phyloP scores from a whole-genome alignment of 148 eudicot genomes.

The Diospyros lotus region DNA sequence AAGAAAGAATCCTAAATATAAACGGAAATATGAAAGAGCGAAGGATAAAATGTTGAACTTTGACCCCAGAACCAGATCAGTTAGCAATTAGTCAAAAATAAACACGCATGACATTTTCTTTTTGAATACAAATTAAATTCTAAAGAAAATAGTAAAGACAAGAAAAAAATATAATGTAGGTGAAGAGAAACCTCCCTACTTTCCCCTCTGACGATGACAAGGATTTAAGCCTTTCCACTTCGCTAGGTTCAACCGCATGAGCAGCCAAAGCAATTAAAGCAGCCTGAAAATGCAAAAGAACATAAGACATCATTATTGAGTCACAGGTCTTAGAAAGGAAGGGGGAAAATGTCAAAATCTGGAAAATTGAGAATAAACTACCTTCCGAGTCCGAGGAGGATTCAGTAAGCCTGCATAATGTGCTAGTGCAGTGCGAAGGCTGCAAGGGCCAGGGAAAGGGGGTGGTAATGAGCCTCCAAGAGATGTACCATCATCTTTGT shows the following conservation, averaged over 20 bases:
- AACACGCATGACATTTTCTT: not conserved
- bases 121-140: too few species aligned
- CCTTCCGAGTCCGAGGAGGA: conserved; percentile 81
- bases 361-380: conserved; percentile 10
- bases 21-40: not conserved
- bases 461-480: conserved; percentile 81
- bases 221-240: conserved; percentile 66
- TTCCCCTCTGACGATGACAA: conserved; percentile 83
- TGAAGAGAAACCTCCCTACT: conserved; percentile 29
- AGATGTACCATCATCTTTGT: conserved; percentile 66
- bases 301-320: not conserved
- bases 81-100: not conserved
- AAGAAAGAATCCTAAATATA: not conserved
- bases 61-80: not conserved
- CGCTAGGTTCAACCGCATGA: conserved; percentile 64
- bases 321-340: not conserved
- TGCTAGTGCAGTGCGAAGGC: conserved; percentile 63
- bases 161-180: not conserved
- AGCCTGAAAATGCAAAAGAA: conserved; percentile 40
- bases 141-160: not conserved
- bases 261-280: conserved; percentile 82
- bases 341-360: not conserved
- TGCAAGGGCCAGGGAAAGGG: conserved; percentile 85
- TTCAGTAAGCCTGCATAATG: conserved; percentile 73
- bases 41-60: not conserved